Evolutionary conservation across 2,329 filamentous ascomycete genomes (phyloP), one percentile per base, ranked within the genome.

Genomic region (Fusarium agapanthi): DNA sequence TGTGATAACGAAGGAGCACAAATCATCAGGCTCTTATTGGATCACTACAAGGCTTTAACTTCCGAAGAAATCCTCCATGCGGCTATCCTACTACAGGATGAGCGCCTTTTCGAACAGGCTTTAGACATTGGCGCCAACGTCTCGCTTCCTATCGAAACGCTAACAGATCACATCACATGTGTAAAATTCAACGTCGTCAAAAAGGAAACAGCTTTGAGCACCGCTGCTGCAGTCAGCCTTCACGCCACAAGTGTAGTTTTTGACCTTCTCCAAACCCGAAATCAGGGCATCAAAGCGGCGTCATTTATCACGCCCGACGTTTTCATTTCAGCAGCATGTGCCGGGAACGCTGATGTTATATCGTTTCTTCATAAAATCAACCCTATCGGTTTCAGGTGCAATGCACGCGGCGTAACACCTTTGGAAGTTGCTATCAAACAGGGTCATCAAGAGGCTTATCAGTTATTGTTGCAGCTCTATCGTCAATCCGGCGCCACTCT

Each of bases 241-340:
- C 22, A 34, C 0, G 15, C 22, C 1, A 24, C 7, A 34, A 0
- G 3, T 4, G 0, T 0, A 13, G 10, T 50, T 24, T 34, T 50
- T 2, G 10, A 18, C 10, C 22, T 24, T 9, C 15, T 50, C 0
- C 28, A 6, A 9, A 24, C 3, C 1, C 45, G 6, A 24, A 2
- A 0, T 0, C 22, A 9, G 2, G 7, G 0, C 15, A 24, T 13
- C 7, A 0, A 50, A 6, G 45, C 30, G 0, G 3, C 30, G 1
- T 45, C 24, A 9, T 24, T 24, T 5, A n/a, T 50, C 30, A 50
- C 45, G 1, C 0, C 30, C 0, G 45, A 50, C 1, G 30, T 50
- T 3, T 34, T 50, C 10, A 6, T 50, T 24, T 50, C 30, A n/a
- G 45, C 45, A 13, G 45, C 45, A 50, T 50, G 6, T 34, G 30